phyloP scores from a whole-genome alignment of 352 stramenopile genomes.

The Phytophthora megakarya region DNA sequence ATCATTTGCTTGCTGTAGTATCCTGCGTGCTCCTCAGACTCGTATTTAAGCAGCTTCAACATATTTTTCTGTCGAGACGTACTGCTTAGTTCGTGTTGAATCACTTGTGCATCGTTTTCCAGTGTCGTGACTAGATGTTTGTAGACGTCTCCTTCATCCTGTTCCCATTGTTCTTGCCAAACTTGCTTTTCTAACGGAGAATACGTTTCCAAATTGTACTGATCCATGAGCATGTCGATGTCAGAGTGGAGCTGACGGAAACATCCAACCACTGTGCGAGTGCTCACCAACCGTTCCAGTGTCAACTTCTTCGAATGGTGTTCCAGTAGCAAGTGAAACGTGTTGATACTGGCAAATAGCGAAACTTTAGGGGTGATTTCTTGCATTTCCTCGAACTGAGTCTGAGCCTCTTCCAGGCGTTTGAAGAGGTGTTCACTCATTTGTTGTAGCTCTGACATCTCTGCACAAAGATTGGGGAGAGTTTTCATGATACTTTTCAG shows the following conservation, averaged over 20 bases:
- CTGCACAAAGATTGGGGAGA: conserved; percentile 3
- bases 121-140: conserved; percentile 3
- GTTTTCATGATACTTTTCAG: background rate
- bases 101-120: background rate
- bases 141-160: conserved; percentile 7
- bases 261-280: conserved; percentile 7
- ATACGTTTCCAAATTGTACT: background rate
- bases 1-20: conserved; percentile 18
- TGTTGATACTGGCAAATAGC: background rate
- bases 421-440: conserved; percentile 13
- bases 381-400: background rate
- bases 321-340: conserved; percentile 12
- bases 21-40: conserved; percentile 6
- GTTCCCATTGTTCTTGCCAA: conserved; percentile 17
- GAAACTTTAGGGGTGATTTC: background rate
- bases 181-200: background rate
- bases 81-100: conserved; percentile 8
- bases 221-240: conserved; percentile 14
- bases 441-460: conserved; percentile 4
- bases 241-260: conserved; percentile 19
- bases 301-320: conserved; percentile 23
- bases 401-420: conserved; percentile 1
- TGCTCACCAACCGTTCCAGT: conserved; percentile 19
- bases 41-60: conserved; percentile 20
- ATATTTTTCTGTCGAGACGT: conserved; percentile 1